Percentiles rank a stretch among this genome's conserved stretches.
Evolutionary conservation across 345 rosid genomes (phyloP).

Genomic region (Salix viminalis): DNA sequence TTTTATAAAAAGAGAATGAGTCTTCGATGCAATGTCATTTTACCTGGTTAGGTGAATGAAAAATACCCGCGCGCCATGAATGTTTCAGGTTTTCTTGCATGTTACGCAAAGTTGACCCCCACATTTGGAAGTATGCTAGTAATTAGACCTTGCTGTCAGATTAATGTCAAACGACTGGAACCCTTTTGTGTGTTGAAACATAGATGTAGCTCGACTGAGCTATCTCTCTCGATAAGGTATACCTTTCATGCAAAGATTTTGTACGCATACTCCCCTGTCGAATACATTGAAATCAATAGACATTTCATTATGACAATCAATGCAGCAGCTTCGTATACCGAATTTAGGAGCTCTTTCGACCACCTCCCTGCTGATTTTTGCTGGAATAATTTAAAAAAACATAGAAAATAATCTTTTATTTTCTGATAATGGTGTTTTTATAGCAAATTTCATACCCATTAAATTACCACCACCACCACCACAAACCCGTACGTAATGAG

Average conservation of each 20-base stretch:
- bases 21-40: slow-evolving; percentile 46
- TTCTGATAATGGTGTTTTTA: no score
- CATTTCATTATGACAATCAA: not conserved
- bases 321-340: not conserved
- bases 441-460: no score
- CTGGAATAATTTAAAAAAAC: no score
- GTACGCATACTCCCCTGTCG: not conserved
- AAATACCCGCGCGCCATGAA: not conserved
- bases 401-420: no score
- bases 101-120: slow-evolving; percentile 36
- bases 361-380: no score
- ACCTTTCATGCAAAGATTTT: not conserved
- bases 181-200: slow-evolving; percentile 21
- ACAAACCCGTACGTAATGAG: no score
- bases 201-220: slow-evolving; percentile 33
- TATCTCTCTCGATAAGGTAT: not conserved
- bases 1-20: slow-evolving; percentile 15
- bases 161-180: slow-evolving; percentile 26
- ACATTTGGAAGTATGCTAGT: slow-evolving; percentile 17
- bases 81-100: slow-evolving; percentile 38
- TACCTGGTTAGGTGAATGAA: slow-evolving; percentile 48
- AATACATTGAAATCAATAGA: not conserved
- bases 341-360: not conserved
- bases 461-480: no score
- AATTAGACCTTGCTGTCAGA: not conserved